Evolutionary conservation across 768 basidiomycete genomes (phyloP).

Genomic region (Pilatotrama ljubarskyi): DNA sequence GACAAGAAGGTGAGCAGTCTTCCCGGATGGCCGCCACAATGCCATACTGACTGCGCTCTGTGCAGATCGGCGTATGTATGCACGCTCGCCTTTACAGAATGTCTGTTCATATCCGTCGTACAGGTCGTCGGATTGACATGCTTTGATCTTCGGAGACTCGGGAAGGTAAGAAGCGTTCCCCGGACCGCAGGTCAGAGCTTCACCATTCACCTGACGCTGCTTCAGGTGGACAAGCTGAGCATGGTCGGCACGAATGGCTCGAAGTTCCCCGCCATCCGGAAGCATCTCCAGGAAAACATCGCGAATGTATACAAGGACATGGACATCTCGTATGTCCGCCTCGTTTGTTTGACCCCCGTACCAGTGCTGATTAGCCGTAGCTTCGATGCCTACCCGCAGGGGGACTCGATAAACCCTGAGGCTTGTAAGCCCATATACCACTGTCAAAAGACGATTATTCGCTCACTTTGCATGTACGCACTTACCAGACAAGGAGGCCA

Average conservation of each 20-base stretch:
- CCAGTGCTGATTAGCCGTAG: constrained; percentile 35
- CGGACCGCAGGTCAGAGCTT: neutral
- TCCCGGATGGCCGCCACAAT: neutral
- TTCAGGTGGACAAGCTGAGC: constrained; percentile 65
- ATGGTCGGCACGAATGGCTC: constrained; percentile 91
- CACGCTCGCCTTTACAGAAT: neutral
- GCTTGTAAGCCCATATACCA: constrained; percentile 61
- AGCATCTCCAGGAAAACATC: constrained; percentile 82
- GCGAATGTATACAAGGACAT: constrained; percentile 83
- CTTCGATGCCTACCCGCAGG: constrained; percentile 80
- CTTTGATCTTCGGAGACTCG: constrained; percentile 84
- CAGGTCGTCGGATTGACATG: constrained; percentile 89
- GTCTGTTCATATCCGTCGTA: neutral
- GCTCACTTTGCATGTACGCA: neutral
- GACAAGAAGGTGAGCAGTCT: constrained; percentile 77
- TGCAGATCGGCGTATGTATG: constrained; percentile 65
- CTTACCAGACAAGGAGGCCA: constrained; percentile 73
- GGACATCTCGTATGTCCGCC: constrained; percentile 65
- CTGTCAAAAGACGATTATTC: neutral
- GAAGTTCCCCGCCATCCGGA: constrained; percentile 84
- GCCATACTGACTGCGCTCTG: neutral
- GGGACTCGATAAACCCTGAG: constrained; percentile 65
- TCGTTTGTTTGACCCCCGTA: neutral
- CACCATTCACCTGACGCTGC: neutral
- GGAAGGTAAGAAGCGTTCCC: constrained; percentile 54